Evolutionary conservation across 441 rosid species (phyloP).

Genomic region (Croton laevigatus): DNA sequence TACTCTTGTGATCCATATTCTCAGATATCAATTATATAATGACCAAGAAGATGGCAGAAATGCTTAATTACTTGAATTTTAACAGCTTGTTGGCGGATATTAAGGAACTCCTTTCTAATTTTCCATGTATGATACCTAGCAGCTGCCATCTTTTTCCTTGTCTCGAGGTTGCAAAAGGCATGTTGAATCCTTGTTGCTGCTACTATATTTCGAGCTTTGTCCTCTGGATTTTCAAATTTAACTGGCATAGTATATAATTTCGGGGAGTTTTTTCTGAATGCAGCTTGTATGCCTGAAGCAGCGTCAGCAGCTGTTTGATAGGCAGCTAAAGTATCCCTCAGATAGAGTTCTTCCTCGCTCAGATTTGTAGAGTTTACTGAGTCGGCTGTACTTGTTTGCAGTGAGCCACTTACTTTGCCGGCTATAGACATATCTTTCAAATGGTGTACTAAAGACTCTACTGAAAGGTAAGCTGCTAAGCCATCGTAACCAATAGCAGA

Average conservation of each 20-base stretch:
- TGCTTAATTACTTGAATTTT: too few species aligned
- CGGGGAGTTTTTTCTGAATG: slow-evolving; percentile 80
- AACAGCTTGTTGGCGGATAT: too few species aligned
- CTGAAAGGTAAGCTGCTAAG: slow-evolving; percentile 86
- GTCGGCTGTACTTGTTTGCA: slow-evolving; percentile 45
- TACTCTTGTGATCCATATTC: too few species aligned
- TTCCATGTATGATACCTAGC: too few species aligned
- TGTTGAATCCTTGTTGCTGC: too few species aligned
- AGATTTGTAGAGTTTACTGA: slow-evolving; percentile 31
- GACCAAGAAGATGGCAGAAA: slow-evolving; percentile 8
- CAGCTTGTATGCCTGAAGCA: slow-evolving; percentile 85
- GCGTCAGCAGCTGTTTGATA: slow-evolving; percentile 90
- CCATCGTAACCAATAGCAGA: slow-evolving; percentile 73
- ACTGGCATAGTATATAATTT: too few species aligned
- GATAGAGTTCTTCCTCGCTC: slow-evolving; percentile 64
- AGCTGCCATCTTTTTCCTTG: too few species aligned
- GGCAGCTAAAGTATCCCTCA: slow-evolving; percentile 83
- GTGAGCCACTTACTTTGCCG: slow-evolving; percentile 78
- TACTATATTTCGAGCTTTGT: too few species aligned
- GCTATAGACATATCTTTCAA: slow-evolving; percentile 76
- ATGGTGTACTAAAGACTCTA: slow-evolving; percentile 76
- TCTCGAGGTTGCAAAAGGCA: too few species aligned
- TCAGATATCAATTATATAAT: too few species aligned
- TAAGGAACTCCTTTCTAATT: too few species aligned
- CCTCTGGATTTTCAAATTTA: too few species aligned